phyloP scores from a whole-genome alignment of 2,329 filamentous ascomycete species.

The Bertia moriformis region DNA sequence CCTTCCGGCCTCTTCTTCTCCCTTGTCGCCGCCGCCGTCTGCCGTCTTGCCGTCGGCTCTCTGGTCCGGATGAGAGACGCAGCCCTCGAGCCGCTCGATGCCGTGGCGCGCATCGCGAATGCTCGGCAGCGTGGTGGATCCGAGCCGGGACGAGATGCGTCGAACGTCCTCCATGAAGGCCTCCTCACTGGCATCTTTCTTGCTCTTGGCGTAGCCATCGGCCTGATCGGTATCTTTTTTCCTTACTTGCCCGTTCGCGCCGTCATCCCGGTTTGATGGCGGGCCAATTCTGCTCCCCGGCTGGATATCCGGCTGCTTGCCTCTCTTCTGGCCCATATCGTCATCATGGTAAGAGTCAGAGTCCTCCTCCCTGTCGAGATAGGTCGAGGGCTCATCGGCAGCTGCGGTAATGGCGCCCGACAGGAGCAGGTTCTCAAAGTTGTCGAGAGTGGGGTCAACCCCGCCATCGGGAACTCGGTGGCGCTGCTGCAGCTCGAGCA shows the following conservation, averaged over 20 bases:
- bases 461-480: conserved; percentile 34
- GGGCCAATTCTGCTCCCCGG: too few species aligned
- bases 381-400: neutral
- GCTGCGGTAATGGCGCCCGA: conserved; percentile 9
- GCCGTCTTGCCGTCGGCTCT: conserved; percentile 13
- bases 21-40: conserved; percentile 2
- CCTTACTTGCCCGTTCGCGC: conserved; percentile 7
- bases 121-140: conserved; percentile 30
- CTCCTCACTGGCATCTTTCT: too few species aligned
- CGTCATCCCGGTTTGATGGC: too few species aligned
- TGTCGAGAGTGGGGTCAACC: conserved; percentile 42
- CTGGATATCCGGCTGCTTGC: neutral
- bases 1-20: too few species aligned
- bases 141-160: too few species aligned
- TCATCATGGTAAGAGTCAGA: too few species aligned
- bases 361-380: neutral
- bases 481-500: conserved; percentile 32
- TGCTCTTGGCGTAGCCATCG: conserved; percentile 6
- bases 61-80: conserved; percentile 30
- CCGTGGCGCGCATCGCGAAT: conserved; percentile 40
- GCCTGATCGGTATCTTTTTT: conserved; percentile 8
- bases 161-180: conserved; percentile 29
- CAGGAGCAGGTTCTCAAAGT: conserved; percentile 36
- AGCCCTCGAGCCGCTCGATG: conserved; percentile 40
- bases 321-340: neutral